A percentile compares a stretch with the other conserved stretches of the same genome.
phyloP scores from a whole-genome alignment of 2,329 filamentous ascomycete genomes.

The Biscogniauxia mediterranea region DNA sequence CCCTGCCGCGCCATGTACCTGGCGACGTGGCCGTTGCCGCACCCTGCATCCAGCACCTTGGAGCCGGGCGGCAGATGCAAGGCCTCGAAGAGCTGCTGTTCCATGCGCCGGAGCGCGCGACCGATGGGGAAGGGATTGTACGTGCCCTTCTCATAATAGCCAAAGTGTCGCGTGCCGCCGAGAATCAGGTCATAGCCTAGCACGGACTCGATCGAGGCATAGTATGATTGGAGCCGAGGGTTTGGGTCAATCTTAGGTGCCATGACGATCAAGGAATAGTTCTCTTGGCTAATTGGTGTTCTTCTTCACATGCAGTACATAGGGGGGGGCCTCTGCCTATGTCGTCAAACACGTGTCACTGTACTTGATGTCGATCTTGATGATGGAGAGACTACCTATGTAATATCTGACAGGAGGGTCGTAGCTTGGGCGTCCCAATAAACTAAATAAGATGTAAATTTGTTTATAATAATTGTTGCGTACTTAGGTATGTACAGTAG shows the following conservation, averaged over 20 bases:
- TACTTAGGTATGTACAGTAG: not conserved
- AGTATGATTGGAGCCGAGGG: conserved; percentile 12
- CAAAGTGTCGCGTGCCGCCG: conserved; percentile 15
- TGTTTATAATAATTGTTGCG: not conserved
- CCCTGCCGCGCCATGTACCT: conserved; percentile 43
- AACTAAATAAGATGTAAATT: not conserved
- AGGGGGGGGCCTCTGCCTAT: not conserved
- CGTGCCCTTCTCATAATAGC: conserved; percentile 10
- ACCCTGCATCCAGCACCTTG: conserved; percentile 51
- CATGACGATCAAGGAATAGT: not conserved
- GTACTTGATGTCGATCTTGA: too few species aligned
- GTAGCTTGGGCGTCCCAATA: not conserved
- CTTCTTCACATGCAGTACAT: too few species aligned
- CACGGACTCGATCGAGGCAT: conserved; percentile 13
- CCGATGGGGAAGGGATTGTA: conserved; percentile 11
- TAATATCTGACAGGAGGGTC: not conserved
- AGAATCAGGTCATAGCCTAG: conserved; percentile 14
- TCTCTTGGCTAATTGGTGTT: not conserved
- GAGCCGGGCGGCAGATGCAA: conserved; percentile 39
- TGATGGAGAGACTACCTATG: too few species aligned
- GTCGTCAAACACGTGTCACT: not conserved
- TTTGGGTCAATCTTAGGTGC: conserved; percentile 7
- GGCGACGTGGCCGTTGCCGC: conserved; percentile 49
- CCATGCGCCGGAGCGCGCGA: conserved; percentile 37
- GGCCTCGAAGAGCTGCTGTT: conserved; percentile 43